A percentile compares a stretch with the other conserved stretches of the same genome.
These are phyloP conservation scores for Rhizopus arrhizus DNA, from an alignment of 371 early-diverging fungal species.

Conservation along the genomic window DNA sequence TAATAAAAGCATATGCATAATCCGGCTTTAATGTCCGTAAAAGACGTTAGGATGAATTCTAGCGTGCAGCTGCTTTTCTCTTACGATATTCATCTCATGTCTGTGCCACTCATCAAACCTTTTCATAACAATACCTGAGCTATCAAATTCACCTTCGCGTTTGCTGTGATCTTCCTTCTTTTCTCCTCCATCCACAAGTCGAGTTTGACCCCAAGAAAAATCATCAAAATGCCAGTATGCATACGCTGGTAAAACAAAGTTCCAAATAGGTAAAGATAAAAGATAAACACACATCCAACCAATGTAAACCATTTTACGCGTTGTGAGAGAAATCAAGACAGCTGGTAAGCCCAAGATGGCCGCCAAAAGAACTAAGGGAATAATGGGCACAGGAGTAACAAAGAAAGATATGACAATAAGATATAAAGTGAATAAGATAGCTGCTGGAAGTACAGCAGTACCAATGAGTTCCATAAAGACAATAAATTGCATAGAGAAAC, in stretches of 20 bases:
- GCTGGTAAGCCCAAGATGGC: slow-evolving; percentile 86
- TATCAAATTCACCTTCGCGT: slow-evolving; percentile 56
- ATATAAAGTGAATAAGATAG: slow-evolving; percentile 83
- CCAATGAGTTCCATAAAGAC: slow-evolving; percentile 93
- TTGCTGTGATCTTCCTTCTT: slow-evolving; percentile 68
- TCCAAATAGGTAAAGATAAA: slow-evolving; percentile 89
- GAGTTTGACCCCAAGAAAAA: slow-evolving; percentile 95
- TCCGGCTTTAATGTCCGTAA: slow-evolving; percentile 30
- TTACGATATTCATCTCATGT: slow-evolving; percentile 35
- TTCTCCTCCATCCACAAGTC: slow-evolving; percentile 73
- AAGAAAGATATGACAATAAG: slow-evolving; percentile 68
- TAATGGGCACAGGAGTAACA: slow-evolving; percentile 55
- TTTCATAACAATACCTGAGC: slow-evolving; percentile 50
- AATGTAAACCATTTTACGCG: slow-evolving; percentile 80
- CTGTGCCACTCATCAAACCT: slow-evolving; percentile 52
- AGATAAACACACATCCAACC: slow-evolving; percentile 94
- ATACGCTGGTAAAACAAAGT: slow-evolving; percentile 88
- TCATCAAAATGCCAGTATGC: slow-evolving; percentile 98
- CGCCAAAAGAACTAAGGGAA: slow-evolving; percentile 71
- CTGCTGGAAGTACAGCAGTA: slow-evolving; percentile 91
- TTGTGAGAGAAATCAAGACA: slow-evolving; percentile 81
- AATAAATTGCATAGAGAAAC: slow-evolving; percentile 96
- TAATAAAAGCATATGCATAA: no score
- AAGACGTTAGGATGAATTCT: slow-evolving; percentile 41
- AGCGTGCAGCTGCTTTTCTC: slow-evolving; percentile 22